phyloP scores from a whole-genome alignment of 2,329 filamentous ascomycete genomes.

The Phaeosphaeria sp. region DNA sequence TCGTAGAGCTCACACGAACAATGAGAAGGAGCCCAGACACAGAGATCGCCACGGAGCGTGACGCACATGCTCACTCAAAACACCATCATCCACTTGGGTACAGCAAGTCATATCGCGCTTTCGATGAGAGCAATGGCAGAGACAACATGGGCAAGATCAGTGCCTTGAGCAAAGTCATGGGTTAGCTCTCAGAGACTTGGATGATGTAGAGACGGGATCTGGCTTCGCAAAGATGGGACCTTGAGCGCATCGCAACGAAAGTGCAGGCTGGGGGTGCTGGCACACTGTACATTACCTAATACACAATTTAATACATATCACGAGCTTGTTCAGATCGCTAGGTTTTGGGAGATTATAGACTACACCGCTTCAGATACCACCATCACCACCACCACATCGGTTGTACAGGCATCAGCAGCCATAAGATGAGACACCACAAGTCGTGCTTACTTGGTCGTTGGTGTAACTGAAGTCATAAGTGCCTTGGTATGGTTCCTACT shows the following conservation, averaged over 20 bases:
- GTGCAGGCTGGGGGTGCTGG: background rate
- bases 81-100: background rate
- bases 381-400: too few relatives aligned
- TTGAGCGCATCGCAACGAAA: background rate
- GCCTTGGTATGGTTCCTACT: too few relatives aligned
- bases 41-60: background rate
- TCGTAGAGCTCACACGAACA: background rate
- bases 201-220: background rate
- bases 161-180: conserved; percentile 12
- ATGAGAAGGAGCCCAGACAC: background rate
- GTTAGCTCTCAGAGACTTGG: conserved; percentile 14
- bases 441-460: too few relatives aligned
- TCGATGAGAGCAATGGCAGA: background rate
- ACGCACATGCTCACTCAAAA: background rate
- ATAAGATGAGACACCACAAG: too few relatives aligned
- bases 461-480: too few relatives aligned
- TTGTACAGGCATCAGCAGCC: too few relatives aligned
- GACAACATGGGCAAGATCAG: conserved; percentile 5
- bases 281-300: background rate
- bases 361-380: too few relatives aligned
- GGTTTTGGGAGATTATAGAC: too few relatives aligned
- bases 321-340: too few relatives aligned
- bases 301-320: background rate
- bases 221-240: background rate
- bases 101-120: background rate